Evolutionary conservation across 495 filamentous ascomycete species (phyloP).

Genomic region (Hyaloscypha bicolor): DNA sequence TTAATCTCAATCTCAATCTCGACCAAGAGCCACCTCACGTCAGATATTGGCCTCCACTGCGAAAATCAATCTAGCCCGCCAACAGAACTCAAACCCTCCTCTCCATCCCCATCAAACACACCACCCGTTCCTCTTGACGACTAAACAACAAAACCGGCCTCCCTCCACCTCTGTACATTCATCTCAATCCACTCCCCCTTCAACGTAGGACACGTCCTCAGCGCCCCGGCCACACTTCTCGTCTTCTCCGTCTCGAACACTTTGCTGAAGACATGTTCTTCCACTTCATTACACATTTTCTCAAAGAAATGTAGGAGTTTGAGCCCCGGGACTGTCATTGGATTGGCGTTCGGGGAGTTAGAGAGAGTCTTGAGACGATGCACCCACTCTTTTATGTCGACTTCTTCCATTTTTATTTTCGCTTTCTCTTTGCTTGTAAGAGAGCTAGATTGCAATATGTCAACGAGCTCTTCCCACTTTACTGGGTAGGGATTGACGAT

Average conservation of each 20-base stretch:
- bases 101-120: not conserved
- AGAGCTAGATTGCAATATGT: conserved; percentile 9
- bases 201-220: conserved; percentile 23
- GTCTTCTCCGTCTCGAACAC: conserved; percentile 30
- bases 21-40: too few relatives aligned
- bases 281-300: conserved; percentile 28
- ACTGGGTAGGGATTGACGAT: conserved; percentile 27
- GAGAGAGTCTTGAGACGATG: conserved; percentile 4
- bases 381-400: conserved; percentile 25
- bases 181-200: conserved; percentile 16
- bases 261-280: not conserved
- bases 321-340: conserved; percentile 23
- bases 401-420: not conserved
- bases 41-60: too few relatives aligned
- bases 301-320: conserved; percentile 30
- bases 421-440: not conserved
- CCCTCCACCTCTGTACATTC: conserved; percentile 26
- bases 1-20: not conserved
- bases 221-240: not conserved
- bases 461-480: conserved; percentile 9
- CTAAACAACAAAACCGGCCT: conserved; percentile 19
- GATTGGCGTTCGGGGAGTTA: not conserved
- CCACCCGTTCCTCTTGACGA: not conserved
- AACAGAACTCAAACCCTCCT: not conserved
- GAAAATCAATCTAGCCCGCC: not conserved